phyloP scores from a whole-genome alignment of 163 green algal species.

The Volvox carteri region DNA sequence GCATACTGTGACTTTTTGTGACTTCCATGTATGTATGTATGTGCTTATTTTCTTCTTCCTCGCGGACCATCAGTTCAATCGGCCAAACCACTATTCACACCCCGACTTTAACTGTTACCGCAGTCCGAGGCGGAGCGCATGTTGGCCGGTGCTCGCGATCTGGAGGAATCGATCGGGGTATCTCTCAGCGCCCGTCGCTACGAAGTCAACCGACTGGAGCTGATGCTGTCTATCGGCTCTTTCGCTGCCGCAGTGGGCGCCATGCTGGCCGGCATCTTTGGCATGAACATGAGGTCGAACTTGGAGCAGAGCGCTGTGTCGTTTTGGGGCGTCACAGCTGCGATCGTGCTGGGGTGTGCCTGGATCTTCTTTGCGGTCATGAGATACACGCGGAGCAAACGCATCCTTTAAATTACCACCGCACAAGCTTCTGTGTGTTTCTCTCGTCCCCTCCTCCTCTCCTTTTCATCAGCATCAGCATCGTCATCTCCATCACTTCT shows the following conservation, averaged over 20 bases:
- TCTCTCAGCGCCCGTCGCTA: slow-evolving; percentile 83
- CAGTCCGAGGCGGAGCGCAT: slow-evolving; percentile 86
- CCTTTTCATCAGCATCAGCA: too few species aligned
- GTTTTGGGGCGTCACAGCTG: slow-evolving; percentile 89
- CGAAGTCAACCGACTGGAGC: slow-evolving; percentile 95
- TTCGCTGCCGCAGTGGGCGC: slow-evolving; percentile 96
- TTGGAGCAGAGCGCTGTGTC: slow-evolving; percentile 89
- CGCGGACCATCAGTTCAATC: too few species aligned
- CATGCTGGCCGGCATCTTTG: slow-evolving; percentile 93
- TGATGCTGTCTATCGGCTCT: slow-evolving; percentile 94
- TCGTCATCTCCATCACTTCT: too few species aligned
- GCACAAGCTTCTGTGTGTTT: too few species aligned
- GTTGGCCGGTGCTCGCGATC: slow-evolving; percentile 90
- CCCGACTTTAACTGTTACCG: too few species aligned
- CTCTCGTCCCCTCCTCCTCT: too few species aligned
- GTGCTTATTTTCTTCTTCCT: too few species aligned
- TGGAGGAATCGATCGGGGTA: slow-evolving; percentile 97
- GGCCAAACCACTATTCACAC: too few species aligned
- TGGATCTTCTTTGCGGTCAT: slow-evolving; percentile 86
- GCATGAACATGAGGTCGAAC: slow-evolving; percentile 95
- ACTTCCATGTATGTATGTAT: too few species aligned
- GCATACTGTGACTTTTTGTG: too few species aligned
- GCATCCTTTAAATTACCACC: slow-evolving; percentile 80
- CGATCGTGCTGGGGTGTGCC: slow-evolving; percentile 87
- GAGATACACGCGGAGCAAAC: slow-evolving; percentile 84